A percentile compares a stretch with the other conserved stretches of the same genome.
phyloP scores from a whole-genome alignment of 495 filamentous ascomycete species.

The Thermothielavioides terrestris region DNA sequence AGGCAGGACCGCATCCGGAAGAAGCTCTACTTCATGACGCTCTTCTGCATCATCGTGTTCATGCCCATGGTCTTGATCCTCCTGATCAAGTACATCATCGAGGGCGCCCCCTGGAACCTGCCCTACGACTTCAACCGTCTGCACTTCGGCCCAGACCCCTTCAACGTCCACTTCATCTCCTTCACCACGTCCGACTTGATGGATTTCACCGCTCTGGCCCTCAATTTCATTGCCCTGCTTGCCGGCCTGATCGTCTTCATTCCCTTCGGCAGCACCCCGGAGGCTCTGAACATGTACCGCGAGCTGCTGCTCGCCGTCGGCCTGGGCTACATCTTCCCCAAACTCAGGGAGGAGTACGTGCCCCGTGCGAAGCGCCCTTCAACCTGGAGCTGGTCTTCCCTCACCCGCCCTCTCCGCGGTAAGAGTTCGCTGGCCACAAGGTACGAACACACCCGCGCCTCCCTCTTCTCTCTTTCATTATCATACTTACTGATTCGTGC shows the following conservation, averaged over 20 bases:
- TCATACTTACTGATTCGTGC: not conserved
- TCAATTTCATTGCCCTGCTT: slow-evolving; percentile 59
- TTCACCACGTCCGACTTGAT: slow-evolving; percentile 50
- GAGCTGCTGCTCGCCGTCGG: slow-evolving; percentile 42
- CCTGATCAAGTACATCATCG: slow-evolving; percentile 47
- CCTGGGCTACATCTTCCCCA: slow-evolving; percentile 42
- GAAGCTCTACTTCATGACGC: slow-evolving; percentile 69
- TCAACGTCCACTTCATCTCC: slow-evolving; percentile 49
- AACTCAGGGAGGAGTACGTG: slow-evolving; percentile 24
- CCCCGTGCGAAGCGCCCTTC: not conserved
- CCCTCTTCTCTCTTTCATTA: too few species aligned
- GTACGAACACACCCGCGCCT: not conserved
- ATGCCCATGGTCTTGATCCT: slow-evolving; percentile 56
- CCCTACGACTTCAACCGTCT: slow-evolving; percentile 33
- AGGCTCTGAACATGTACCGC: slow-evolving; percentile 67
- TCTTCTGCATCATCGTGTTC: slow-evolving; percentile 56
- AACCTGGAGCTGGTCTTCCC: slow-evolving; percentile 7
- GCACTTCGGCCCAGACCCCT: slow-evolving; percentile 26
- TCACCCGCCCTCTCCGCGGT: not conserved
- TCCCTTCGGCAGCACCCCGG: slow-evolving; percentile 74
- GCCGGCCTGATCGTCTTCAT: slow-evolving; percentile 55
- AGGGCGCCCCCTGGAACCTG: slow-evolving; percentile 43
- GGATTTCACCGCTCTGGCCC: slow-evolving; percentile 41
- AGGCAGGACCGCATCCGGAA: slow-evolving; percentile 53
- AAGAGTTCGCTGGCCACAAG: not conserved